These are phyloP conservation scores for Coemansia sp. DNA, from an alignment of 192 early-diverging fungal species.

Conservation along the genomic window DNA sequence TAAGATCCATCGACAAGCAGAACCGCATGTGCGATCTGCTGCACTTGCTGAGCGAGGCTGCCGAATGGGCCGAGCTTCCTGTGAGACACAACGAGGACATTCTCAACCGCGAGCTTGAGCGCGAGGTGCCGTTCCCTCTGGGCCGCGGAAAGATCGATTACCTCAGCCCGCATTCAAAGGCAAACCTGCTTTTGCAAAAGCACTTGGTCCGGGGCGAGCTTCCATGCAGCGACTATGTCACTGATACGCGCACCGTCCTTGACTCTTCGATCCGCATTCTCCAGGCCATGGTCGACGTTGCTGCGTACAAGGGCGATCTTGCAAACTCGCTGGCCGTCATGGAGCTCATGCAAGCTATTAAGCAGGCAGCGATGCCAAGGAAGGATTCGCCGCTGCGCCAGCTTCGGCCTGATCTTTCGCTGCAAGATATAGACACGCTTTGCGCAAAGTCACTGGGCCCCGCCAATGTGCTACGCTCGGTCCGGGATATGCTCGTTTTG, in stretches of 20 bases:
- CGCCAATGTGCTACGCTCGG: constrained; percentile 12
- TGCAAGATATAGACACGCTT: constrained; percentile 10
- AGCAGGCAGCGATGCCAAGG: constrained; percentile 81
- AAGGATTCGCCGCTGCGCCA: constrained; percentile 71
- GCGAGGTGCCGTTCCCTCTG: constrained; percentile 66
- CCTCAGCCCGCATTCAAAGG: constrained; percentile 87
- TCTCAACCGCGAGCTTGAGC: constrained; percentile 80
- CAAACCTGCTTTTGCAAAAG: constrained; percentile 85
- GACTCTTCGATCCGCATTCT: constrained; percentile 90
- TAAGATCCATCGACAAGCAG: constrained; percentile 41
- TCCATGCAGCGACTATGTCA: constrained; percentile 86
- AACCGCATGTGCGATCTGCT: constrained; percentile 67
- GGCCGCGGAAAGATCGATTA: constrained; percentile 56
- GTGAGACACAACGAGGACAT: constrained; percentile 95
- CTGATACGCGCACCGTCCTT: constrained; percentile 86
- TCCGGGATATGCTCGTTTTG: constrained; percentile 40
- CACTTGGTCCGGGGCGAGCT: constrained; percentile 78
- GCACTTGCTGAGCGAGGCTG: constrained; percentile 73
- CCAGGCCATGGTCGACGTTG: constrained; percentile 94
- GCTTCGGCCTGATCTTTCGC: constrained; percentile 56
- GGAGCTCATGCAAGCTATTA: constrained; percentile 86
- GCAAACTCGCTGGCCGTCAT: constrained; percentile 69
- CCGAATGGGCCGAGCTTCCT: constrained; percentile 89
- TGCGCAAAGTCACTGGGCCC: background rate
- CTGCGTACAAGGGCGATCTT: constrained; percentile 66